Evolutionary conservation across 805 yeast species (phyloP).

Genomic region (Starmerella floris): DNA sequence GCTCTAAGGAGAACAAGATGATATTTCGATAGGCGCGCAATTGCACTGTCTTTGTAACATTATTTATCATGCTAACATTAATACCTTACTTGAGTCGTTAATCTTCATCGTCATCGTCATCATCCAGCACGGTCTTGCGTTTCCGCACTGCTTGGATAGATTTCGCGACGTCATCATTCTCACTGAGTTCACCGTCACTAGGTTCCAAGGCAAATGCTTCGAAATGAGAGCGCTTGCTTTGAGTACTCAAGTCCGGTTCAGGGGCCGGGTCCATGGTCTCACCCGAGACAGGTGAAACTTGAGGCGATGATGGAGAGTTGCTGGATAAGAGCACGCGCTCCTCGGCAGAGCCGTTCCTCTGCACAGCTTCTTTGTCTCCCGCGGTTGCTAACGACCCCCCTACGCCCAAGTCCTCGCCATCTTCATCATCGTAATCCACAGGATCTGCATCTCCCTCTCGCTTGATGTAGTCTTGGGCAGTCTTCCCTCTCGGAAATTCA

Average conservation of each 20-base stretch:
- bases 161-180: slow-evolving; percentile 16
- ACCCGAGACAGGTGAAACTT: too few species aligned
- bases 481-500: slow-evolving; percentile 27
- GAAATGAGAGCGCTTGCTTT: slow-evolving; percentile 2
- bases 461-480: slow-evolving; percentile 28
- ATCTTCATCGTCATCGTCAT: slow-evolving; percentile 7
- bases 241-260: neutral
- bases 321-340: neutral
- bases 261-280: too few species aligned
- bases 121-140: slow-evolving; percentile 10
- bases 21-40: too few species aligned
- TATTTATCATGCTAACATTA: too few species aligned
- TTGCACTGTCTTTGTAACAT: neutral
- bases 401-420: neutral
- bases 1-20: slow-evolving; percentile 11
- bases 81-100: neutral
- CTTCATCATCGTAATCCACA: slow-evolving; percentile 13
- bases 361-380: neutral
- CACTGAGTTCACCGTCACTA: slow-evolving; percentile 22
- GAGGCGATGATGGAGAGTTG: neutral
- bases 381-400: neutral
- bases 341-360: neutral
- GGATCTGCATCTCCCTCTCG: slow-evolving; percentile 22
- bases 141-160: slow-evolving; percentile 8
- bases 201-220: slow-evolving; percentile 27